Evolutionary conservation across 768 basidiomycete species (phyloP).

Genomic region (Boletus tomentosulus): DNA sequence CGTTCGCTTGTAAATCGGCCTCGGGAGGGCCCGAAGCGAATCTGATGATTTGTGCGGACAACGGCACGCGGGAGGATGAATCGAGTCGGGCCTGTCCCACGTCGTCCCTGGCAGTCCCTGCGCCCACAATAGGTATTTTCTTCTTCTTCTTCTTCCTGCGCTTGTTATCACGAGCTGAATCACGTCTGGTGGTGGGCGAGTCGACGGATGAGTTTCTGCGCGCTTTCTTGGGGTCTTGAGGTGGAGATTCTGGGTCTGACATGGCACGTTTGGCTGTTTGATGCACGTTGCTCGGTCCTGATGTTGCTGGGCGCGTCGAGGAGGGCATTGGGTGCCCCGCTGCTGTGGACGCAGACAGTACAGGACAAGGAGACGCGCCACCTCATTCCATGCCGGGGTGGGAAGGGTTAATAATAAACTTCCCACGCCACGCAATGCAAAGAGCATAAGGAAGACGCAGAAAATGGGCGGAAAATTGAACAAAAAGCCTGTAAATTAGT

Average conservation of each 20-base stretch:
- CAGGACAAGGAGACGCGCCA: slow-evolving; percentile 1
- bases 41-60: slow-evolving; percentile 22
- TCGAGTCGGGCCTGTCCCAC: slow-evolving; percentile 1
- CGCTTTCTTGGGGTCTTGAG: slow-evolving; percentile 21
- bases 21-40: slow-evolving; percentile 21
- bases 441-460: too few relatives aligned
- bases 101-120: slow-evolving; percentile 10
- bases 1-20: slow-evolving; percentile 2
- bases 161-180: slow-evolving; percentile 22
- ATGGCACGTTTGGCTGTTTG: slow-evolving; percentile 15
- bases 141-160: slow-evolving; percentile 29
- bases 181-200: slow-evolving; percentile 13
- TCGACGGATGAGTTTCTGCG: slow-evolving; percentile 19
- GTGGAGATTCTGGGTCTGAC: slow-evolving; percentile 22
- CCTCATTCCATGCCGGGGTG: too few relatives aligned
- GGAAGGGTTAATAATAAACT: background rate
- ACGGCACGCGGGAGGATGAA: slow-evolving; percentile 14
- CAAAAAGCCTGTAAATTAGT: too few relatives aligned
- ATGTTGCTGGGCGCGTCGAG: slow-evolving; percentile 17
- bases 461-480: background rate
- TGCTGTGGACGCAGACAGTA: background rate
- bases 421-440: slow-evolving; percentile 25
- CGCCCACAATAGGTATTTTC: slow-evolving; percentile 23
- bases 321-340: slow-evolving; percentile 20
- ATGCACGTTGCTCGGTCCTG: slow-evolving; percentile 9